These are phyloP conservation scores for Cercophora newfieldiana DNA, from an alignment of 495 filamentous ascomycete species.

Conservation along the genomic window DNA sequence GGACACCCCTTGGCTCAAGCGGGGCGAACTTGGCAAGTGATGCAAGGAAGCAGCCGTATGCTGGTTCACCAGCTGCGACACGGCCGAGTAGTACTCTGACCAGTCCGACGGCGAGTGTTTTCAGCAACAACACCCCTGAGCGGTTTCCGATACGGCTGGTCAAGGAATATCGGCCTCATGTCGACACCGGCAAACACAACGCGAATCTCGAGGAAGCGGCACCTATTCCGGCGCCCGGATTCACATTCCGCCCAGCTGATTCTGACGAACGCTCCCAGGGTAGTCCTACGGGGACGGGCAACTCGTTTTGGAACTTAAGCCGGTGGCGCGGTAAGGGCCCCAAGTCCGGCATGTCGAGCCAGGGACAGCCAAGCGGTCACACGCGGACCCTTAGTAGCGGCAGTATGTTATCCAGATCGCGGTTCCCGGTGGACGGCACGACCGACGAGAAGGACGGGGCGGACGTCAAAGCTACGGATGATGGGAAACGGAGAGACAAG, in stretches of 20 bases:
- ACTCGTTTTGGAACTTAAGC: conserved; percentile 47
- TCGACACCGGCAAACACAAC: conserved; percentile 17
- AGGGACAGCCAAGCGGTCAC: conserved; percentile 4
- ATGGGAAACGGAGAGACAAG: conserved; percentile 3
- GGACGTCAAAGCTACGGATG: not conserved
- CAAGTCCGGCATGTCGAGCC: conserved; percentile 19
- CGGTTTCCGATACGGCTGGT: conserved; percentile 12
- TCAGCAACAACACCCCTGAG: conserved; percentile 22
- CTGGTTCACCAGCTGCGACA: conserved; percentile 23
- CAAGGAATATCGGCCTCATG: not conserved
- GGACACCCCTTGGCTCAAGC: conserved; percentile 34
- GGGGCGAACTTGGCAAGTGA: conserved; percentile 43
- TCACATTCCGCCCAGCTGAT: conserved; percentile 40
- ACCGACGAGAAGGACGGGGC: conserved; percentile 12
- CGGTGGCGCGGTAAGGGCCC: conserved; percentile 43
- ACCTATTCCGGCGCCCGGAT: conserved; percentile 40
- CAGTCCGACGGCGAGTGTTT: conserved; percentile 33
- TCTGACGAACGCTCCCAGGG: conserved; percentile 28
- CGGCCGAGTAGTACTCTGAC: conserved; percentile 25
- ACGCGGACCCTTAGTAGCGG: conserved; percentile 21
- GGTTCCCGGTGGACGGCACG: not conserved
- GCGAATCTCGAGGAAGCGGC: conserved; percentile 19
- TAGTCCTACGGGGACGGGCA: conserved; percentile 24
- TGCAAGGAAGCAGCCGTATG: conserved; percentile 44
- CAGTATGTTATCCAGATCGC: conserved; percentile 13